Evolutionary conservation across 495 filamentous ascomycete genomes (phyloP), one percentile per base, ranked within the genome.

Genomic region (Penicillium odoratum): DNA sequence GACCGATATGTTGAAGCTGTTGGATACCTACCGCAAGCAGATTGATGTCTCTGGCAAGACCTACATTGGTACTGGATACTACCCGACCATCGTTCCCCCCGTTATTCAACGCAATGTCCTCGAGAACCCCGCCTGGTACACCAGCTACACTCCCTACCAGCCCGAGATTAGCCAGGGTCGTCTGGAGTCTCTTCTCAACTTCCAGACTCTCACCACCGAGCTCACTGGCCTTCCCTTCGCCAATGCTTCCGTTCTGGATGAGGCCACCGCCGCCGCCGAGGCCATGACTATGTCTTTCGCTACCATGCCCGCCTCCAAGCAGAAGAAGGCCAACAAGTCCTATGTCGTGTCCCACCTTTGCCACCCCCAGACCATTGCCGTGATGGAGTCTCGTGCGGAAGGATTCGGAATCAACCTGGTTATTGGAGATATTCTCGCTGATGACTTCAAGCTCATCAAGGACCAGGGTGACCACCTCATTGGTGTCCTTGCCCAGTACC

Each of bases 101-200:
- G 94, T 98, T 33, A 97, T 98, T 68, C 90, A 95, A 74, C 82
- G 94, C 64, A 98, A 98, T 70, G 82, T 98, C 8, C 78, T 98
- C 31, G 93, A 98, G 80, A 91, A 86, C 65, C 94, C 94, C 1
- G 95, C 87, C 15, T 98, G 94, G 94, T 98, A 98, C 74, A 98
- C 94, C 42, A 97, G 93, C 70, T 98, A 98, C 69, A 98, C 94
- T 0, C 94, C 94, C 28, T 98, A 98, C 72, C 94, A 98, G 71
- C 93, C 94, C 3, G 94, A 98, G 75, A 98, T 98, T 78, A 96
- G 91, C 66, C 94, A 98, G 73, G 94, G 89, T 33, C 88, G 91
- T 43, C 74, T 96, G 60, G 95, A 98, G 78, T 96, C 93, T 7
- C 78, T 98, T 42, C 78, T 98, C 45, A 98, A 98, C 78, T 98